Evolutionary conservation across 306 rosid species (phyloP).

Genomic region (Mucuna pruriens): DNA sequence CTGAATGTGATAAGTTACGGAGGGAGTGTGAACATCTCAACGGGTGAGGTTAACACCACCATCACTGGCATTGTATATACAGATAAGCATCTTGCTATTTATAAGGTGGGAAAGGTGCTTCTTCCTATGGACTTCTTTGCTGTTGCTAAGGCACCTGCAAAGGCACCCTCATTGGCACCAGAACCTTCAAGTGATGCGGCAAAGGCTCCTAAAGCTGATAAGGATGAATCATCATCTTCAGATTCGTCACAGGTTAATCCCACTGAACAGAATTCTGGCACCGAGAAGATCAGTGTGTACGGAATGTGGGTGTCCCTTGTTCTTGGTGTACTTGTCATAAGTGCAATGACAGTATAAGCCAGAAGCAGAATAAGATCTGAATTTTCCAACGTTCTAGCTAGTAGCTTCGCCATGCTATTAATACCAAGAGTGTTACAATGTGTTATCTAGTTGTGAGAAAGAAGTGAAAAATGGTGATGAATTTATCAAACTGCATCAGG

Average conservation of each 20-base stretch:
- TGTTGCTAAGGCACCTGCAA: conserved; percentile 43
- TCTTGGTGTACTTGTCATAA: conserved; percentile 24
- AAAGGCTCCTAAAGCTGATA: conserved; percentile 44
- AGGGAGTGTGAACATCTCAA: not conserved
- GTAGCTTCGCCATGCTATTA: not conserved
- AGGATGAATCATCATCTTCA: conserved; percentile 35
- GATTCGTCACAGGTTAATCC: conserved; percentile 32
- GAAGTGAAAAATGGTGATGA: not conserved
- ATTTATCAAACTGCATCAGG: not conserved
- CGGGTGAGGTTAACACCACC: conserved; percentile 61
- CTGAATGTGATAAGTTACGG: conserved; percentile 55
- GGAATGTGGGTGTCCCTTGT: conserved; percentile 34
- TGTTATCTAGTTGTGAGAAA: not conserved
- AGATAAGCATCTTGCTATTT: conserved; percentile 65
- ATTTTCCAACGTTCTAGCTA: not conserved
- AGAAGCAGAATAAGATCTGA: not conserved
- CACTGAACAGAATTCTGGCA: not conserved
- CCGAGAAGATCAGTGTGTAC: conserved; percentile 14
- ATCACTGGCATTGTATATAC: conserved; percentile 59
- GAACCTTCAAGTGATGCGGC: not conserved
- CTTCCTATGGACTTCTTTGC: conserved; percentile 57
- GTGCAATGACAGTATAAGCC: not conserved
- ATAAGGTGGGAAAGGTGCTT: conserved; percentile 61
- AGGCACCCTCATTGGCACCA: conserved; percentile 44
- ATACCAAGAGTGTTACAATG: not conserved